phyloP scores from a whole-genome alignment of 495 filamentous ascomycete genomes.

The Tuber umbilicatum region DNA sequence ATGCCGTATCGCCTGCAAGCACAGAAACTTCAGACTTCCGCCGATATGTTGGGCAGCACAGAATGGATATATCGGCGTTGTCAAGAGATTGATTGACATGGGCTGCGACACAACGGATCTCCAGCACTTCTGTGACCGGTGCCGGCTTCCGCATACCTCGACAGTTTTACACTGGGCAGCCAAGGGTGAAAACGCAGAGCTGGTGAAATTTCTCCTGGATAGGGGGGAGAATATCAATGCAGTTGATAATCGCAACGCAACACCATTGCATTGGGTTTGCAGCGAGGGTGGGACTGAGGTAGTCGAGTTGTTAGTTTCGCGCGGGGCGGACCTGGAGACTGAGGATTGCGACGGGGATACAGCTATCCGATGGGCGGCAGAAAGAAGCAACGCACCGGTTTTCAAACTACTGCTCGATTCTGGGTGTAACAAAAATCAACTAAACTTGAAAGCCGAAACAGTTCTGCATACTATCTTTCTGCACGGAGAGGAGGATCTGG shows the following conservation, averaged over 20 bases:
- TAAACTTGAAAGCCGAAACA: neutral
- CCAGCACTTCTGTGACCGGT: neutral
- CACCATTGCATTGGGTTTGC: neutral
- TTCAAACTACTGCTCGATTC: neutral
- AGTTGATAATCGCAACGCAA: neutral
- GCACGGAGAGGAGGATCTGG: neutral
- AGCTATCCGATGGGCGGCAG: neutral
- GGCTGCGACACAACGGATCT: neutral
- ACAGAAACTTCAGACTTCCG: neutral
- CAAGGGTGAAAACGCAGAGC: neutral
- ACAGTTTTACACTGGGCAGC: neutral
- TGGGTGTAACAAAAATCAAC: neutral
- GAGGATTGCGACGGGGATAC: constrained; percentile 1
- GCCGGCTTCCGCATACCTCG: neutral
- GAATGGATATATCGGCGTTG: neutral
- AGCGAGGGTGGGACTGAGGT: constrained; percentile 1
- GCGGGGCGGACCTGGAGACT: neutral
- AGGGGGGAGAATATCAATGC: neutral
- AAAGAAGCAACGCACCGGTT: constrained; percentile 1
- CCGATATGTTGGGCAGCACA: constrained; percentile 1
- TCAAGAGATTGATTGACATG: constrained; percentile 3
- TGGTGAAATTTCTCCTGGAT: neutral
- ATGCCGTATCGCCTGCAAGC: neutral
- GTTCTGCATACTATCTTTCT: neutral
- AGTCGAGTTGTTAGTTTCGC: neutral